These are phyloP conservation scores for Rubus idaeus DNA, from an alignment of 306 rosid species.

Conservation along the genomic window DNA sequence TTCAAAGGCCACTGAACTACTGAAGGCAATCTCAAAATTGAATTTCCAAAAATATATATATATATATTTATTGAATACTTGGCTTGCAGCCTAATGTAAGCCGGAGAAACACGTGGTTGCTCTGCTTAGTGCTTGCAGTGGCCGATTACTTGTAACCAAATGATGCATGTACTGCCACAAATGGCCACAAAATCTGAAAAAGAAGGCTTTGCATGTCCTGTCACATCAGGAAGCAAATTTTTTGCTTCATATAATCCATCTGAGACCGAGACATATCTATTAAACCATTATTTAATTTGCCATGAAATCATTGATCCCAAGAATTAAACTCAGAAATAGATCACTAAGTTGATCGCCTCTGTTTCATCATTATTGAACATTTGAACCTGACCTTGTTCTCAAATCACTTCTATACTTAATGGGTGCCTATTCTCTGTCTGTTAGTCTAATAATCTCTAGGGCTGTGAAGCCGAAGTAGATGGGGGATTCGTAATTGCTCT, in stretches of 20 bases:
- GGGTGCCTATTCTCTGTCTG: too few relatives aligned
- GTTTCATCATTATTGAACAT: neutral
- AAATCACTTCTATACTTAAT: neutral
- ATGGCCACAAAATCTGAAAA: slow-evolving; percentile 16
- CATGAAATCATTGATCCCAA: slow-evolving; percentile 16
- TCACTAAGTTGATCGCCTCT: neutral
- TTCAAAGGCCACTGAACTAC: neutral
- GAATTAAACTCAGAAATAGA: neutral
- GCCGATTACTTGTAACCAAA: slow-evolving; percentile 9
- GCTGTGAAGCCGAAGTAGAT: slow-evolving; percentile 4
- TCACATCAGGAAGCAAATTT: neutral
- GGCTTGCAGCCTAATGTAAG: neutral
- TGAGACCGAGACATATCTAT: neutral
- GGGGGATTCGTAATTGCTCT: slow-evolving; percentile 15
- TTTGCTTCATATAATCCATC: neutral
- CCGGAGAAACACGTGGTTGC: neutral
- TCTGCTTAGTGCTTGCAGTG: neutral
- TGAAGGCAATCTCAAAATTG: neutral
- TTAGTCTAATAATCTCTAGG: neutral
- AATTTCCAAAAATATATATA: too few relatives aligned
- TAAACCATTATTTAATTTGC: neutral
- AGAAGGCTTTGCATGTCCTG: slow-evolving; percentile 16
- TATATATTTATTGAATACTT: neutral
- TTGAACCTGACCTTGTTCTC: slow-evolving; percentile 6
- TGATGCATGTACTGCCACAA: slow-evolving; percentile 13